Evolutionary conservation across 2,329 filamentous ascomycete genomes (phyloP).

Genomic region (Gliomastix tumulicola): DNA sequence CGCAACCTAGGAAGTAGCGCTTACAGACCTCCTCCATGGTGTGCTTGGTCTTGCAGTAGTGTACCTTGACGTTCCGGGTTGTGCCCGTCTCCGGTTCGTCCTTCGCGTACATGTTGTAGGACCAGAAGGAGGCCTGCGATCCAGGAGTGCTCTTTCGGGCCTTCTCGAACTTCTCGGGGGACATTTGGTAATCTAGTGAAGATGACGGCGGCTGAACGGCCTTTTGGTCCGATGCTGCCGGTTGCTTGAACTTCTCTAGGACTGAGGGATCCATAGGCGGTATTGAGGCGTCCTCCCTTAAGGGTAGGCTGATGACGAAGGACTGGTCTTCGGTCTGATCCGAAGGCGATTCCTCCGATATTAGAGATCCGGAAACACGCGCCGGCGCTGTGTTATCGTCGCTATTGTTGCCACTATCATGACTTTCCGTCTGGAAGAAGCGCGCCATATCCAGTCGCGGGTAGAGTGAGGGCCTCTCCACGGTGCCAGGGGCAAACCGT

Average conservation of each 20-base stretch:
- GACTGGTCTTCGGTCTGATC: background rate
- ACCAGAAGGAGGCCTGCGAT: conserved; percentile 46
- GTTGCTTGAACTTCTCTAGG: too few relatives aligned
- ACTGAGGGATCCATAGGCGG: background rate
- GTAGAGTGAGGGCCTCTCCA: background rate
- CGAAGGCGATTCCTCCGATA: too few relatives aligned
- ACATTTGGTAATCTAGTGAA: conserved; percentile 19
- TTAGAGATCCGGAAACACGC: too few relatives aligned
- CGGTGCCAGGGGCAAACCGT: background rate
- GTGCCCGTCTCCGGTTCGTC: background rate
- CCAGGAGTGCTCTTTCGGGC: conserved; percentile 1
- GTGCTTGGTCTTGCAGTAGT: conserved; percentile 67
- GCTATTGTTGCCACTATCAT: too few relatives aligned
- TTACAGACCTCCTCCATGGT: conserved; percentile 60
- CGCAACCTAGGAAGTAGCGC: conserved; percentile 59
- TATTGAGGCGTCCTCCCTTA: too few relatives aligned
- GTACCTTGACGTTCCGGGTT: conserved; percentile 50
- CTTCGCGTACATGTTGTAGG: conserved; percentile 56
- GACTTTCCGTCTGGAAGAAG: too few relatives aligned
- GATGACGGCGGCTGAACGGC: conserved; percentile 8
- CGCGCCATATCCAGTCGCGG: conserved; percentile 13
- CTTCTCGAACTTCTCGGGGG: conserved; percentile 15
- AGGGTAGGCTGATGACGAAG: background rate
- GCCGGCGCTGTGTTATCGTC: conserved; percentile 1
- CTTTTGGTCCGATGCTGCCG: background rate